A percentile compares a stretch with the other conserved stretches of the same genome.
Evolutionary conservation across 225 moss, liverwort and hornwort genomes (phyloP).

Genomic region (Thuidium tamariscinum): DNA sequence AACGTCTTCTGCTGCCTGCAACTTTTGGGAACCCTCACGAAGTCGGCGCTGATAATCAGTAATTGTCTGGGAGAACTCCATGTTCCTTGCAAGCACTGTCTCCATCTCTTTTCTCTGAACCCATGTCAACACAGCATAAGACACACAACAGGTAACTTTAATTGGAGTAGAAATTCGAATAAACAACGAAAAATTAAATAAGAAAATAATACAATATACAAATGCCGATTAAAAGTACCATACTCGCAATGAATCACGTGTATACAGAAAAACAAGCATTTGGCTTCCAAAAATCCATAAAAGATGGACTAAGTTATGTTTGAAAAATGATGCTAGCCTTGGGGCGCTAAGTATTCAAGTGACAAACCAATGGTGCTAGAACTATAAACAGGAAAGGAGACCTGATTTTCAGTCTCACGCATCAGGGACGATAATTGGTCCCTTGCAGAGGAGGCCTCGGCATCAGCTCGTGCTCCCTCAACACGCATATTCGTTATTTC

Average conservation of each 20-base stretch:
- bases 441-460: constrained; percentile 62
- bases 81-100: constrained; percentile 65
- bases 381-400: not conserved
- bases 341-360: not conserved
- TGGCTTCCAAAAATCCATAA: not conserved
- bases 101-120: constrained; percentile 85
- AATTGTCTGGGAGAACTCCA: constrained; percentile 91
- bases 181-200: not conserved
- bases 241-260: not conserved
- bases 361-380: not conserved
- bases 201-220: not conserved
- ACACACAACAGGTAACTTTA: not conserved
- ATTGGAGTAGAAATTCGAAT: not conserved
- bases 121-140: not conserved
- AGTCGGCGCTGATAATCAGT: constrained; percentile 84
- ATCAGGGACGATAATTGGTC: constrained; percentile 66
- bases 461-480: constrained; percentile 80
- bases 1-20: constrained; percentile 76
- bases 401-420: constrained; percentile 76
- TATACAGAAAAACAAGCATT: not conserved
- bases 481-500: constrained; percentile 70
- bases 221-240: not conserved
- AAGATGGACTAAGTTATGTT: not conserved
- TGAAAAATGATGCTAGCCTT: not conserved
- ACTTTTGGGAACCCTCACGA: constrained; percentile 61